These are phyloP conservation scores for Fusarium sp. DNA, from an alignment of 2,329 filamentous ascomycete genomes.

Conservation along the genomic window DNA sequence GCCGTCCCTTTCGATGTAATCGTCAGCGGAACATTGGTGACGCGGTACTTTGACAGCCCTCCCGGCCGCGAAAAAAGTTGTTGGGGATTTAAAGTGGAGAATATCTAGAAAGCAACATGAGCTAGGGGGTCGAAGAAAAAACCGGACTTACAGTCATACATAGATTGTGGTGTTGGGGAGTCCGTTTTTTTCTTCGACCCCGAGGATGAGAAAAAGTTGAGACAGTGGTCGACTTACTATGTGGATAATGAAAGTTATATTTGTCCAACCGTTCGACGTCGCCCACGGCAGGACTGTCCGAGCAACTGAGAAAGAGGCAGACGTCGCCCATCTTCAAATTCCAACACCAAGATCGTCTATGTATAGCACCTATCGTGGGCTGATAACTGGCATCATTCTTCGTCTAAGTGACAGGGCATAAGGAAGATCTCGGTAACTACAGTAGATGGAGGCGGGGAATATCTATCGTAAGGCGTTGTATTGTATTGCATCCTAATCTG, in stretches of 20 bases:
- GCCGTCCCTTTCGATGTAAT: constrained; percentile 13
- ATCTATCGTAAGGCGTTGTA: not conserved
- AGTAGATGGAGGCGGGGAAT: constrained; percentile 8
- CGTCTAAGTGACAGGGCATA: not conserved
- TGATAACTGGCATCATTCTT: constrained; percentile 38
- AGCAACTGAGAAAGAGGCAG: too few species aligned
- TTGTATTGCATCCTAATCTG: constrained; percentile 15
- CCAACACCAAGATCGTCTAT: constrained; percentile 11
- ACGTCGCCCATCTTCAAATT: constrained; percentile 24
- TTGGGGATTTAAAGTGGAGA: constrained; percentile 45
- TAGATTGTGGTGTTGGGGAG: too few species aligned
- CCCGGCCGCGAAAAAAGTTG: constrained; percentile 42
- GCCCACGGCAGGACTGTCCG: constrained; percentile 14
- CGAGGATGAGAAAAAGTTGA: too few species aligned
- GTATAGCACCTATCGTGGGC: constrained; percentile 38
- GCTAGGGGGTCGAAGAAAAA: too few species aligned
- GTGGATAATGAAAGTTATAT: too few species aligned
- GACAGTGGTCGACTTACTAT: too few species aligned
- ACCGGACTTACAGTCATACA: too few species aligned
- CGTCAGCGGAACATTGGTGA: fast-evolving
- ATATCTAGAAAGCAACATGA: constrained; percentile 43
- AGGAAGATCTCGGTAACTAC: constrained; percentile 28
- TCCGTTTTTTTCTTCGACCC: too few species aligned
- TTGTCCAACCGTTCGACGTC: constrained; percentile 39
- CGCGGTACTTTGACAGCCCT: constrained; percentile 21